A percentile compares a stretch with the other conserved stretches of the same genome.
Evolutionary conservation across 768 basidiomycete species (phyloP).

Genomic region (Amanita thiersii): DNA sequence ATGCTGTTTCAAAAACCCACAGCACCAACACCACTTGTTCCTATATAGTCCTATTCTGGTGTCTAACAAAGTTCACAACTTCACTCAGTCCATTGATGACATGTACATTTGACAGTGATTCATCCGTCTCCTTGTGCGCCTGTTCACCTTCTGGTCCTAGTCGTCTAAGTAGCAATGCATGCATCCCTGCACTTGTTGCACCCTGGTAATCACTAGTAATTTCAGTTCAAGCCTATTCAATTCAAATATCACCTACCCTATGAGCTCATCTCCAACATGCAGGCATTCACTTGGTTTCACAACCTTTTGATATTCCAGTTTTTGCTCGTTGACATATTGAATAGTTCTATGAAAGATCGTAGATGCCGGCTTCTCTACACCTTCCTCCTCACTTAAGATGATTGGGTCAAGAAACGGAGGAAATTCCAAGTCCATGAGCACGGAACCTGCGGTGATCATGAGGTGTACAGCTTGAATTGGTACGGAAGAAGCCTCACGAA

Average conservation of each 20-base stretch:
- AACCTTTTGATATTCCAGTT: constrained; percentile 9
- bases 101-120: constrained; percentile 26
- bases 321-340: constrained; percentile 19
- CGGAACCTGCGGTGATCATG: constrained; percentile 22
- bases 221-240: constrained; percentile 4
- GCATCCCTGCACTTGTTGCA: constrained; percentile 44
- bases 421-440: constrained; percentile 57
- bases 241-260: constrained; percentile 31
- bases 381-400: constrained; percentile 63
- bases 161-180: constrained; percentile 50
- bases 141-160: constrained; percentile 38
- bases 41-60: constrained; percentile 3
- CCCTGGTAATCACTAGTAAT: constrained; percentile 56
- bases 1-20: no score
- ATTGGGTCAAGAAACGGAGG: constrained; percentile 40
- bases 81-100: constrained; percentile 25
- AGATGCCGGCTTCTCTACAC: constrained; percentile 58
- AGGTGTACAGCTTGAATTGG: not conserved
- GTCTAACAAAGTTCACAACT: constrained; percentile 15
- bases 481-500: constrained; percentile 38
- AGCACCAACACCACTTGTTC: not conserved
- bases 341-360: constrained; percentile 49
- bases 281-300: constrained; percentile 38
- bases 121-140: constrained; percentile 33
- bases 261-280: constrained; percentile 72